A percentile compares a stretch with the other conserved stretches of the same genome.
Conservation (phyloP, 768 basidiomycete genomes). For the Dioszegia crocea region DNA sequence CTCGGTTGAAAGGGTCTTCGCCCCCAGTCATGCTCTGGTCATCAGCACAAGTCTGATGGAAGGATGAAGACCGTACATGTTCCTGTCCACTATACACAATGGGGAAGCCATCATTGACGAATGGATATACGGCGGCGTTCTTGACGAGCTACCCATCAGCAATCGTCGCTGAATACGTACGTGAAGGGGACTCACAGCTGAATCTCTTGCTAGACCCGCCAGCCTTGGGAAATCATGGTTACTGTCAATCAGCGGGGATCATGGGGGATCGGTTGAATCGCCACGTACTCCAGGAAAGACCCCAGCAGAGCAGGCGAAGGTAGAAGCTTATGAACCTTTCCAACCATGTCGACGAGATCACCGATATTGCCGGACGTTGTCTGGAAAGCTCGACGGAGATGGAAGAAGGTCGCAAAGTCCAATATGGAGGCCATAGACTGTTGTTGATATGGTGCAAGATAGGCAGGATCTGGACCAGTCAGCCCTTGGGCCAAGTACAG, state of each 20-base stretch:
- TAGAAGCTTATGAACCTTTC: conserved; percentile 32
- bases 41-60: neutral
- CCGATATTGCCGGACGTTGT: conserved; percentile 21
- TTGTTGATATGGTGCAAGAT: conserved; percentile 45
- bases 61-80: conserved; percentile 23
- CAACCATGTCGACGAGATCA: conserved; percentile 41
- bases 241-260: conserved; percentile 10
- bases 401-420: conserved; percentile 48
- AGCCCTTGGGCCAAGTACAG: no score
- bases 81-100: conserved; percentile 47
- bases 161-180: neutral
- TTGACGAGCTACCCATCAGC: conserved; percentile 28
- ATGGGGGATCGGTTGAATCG: neutral
- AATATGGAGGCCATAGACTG: conserved; percentile 41
- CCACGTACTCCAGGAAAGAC: conserved; percentile 46
- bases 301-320: conserved; percentile 44
- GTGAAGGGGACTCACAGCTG: conserved; percentile 23
- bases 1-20: conserved; percentile 47
- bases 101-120: conserved; percentile 50
- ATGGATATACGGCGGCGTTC: conserved; percentile 50
- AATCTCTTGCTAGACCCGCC: conserved; percentile 33
- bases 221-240: conserved; percentile 48
- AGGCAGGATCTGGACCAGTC: conserved; percentile 35
- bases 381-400: conserved; percentile 43
- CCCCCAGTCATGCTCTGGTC: conserved; percentile 43